A percentile compares a stretch with the other conserved stretches of the same genome.
phyloP scores from a whole-genome alignment of 257 asterid species.

The Fraxinus anomala region DNA sequence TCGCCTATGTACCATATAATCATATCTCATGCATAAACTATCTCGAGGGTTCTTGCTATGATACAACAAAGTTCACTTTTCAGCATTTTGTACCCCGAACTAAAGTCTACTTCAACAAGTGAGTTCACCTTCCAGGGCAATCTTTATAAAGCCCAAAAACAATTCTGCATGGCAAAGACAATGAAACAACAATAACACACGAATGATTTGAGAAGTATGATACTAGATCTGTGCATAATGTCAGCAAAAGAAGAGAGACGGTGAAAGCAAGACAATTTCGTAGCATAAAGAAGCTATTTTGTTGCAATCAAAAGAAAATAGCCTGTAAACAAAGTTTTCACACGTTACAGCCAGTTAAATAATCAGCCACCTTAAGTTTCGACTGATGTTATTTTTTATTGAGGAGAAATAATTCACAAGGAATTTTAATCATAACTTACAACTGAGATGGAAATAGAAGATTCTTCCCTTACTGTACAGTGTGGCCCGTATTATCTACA shows the following conservation, averaged over 20 bases:
- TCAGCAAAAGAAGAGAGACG: background rate
- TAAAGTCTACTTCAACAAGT: slow-evolving; percentile 33
- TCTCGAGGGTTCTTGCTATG: background rate
- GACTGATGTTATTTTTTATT: background rate
- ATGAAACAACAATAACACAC: slow-evolving; percentile 23
- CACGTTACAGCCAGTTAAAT: background rate
- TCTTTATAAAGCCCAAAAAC: slow-evolving; percentile 32
- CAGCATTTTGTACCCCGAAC: slow-evolving; percentile 25
- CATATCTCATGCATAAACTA: background rate
- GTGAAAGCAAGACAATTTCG: background rate
- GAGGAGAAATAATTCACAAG: background rate
- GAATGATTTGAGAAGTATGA: background rate
- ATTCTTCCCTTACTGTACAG: background rate
- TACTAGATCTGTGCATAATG: background rate
- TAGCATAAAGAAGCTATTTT: too few relatives aligned
- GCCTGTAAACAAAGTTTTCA: background rate
- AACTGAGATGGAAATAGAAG: background rate
- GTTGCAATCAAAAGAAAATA: background rate
- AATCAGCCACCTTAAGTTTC: background rate
- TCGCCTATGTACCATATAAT: background rate
- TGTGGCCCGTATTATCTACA: background rate
- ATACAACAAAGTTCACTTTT: slow-evolving; percentile 21
- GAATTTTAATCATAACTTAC: background rate
- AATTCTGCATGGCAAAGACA: slow-evolving; percentile 37
- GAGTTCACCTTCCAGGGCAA: slow-evolving; percentile 42